Evolutionary conservation across 257 asterid species (phyloP).

Genomic region (Solanum chiquidenum): DNA sequence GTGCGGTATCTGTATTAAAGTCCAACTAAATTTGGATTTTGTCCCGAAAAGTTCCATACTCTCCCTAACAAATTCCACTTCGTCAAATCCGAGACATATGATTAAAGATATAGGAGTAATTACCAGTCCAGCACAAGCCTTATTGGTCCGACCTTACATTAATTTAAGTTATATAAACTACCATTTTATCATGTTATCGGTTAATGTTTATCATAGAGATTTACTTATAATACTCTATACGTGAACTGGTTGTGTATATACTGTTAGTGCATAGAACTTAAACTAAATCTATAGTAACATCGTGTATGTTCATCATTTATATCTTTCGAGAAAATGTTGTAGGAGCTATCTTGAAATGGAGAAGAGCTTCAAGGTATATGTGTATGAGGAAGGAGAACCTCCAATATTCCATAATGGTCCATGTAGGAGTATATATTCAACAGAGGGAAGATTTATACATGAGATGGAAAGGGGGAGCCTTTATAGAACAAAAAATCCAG

Average conservation of each 20-base stretch:
- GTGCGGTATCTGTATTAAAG: neutral
- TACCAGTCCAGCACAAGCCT: neutral
- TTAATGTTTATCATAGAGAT: neutral
- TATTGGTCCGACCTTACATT: neutral
- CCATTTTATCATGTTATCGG: neutral
- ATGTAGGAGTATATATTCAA: slow-evolving; percentile 66
- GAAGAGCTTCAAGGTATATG: slow-evolving; percentile 60
- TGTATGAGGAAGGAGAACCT: slow-evolving; percentile 74
- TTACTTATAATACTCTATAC: neutral
- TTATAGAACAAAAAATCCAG: slow-evolving; percentile 47
- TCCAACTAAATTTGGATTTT: neutral
- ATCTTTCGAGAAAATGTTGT: neutral
- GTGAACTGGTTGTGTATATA: neutral
- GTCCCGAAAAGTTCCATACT: neutral
- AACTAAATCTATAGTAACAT: neutral
- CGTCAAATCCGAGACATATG: neutral
- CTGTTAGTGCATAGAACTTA: neutral
- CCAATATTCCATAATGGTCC: slow-evolving; percentile 85
- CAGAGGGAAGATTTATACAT: slow-evolving; percentile 74
- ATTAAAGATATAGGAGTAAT: neutral
- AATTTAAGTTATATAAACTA: neutral
- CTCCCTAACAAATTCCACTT: neutral
- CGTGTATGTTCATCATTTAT: neutral
- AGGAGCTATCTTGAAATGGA: slow-evolving; percentile 86
- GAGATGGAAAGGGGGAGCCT: slow-evolving; percentile 52